These are phyloP conservation scores for Penicillium verhagenii DNA, from an alignment of 495 filamentous ascomycete genomes.

Conservation along the genomic window DNA sequence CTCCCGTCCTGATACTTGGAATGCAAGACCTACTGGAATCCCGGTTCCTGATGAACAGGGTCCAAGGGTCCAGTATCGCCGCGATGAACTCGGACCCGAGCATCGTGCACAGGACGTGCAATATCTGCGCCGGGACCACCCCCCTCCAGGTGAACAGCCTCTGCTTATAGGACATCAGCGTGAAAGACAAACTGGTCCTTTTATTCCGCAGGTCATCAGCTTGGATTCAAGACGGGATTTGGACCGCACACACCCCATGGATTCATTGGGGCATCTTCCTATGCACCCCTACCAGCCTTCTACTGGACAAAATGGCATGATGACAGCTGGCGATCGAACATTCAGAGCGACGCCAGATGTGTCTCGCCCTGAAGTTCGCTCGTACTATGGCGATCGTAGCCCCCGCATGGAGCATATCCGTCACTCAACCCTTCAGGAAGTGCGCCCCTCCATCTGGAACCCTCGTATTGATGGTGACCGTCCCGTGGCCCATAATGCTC, in stretches of 20 bases:
- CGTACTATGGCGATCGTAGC: constrained; percentile 22
- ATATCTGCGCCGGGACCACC: constrained; percentile 26
- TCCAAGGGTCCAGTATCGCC: constrained; percentile 20
- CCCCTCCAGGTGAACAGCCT: constrained; percentile 16
- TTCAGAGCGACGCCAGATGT: constrained; percentile 12
- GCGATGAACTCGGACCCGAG: constrained; percentile 19
- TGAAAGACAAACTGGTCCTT: constrained; percentile 13
- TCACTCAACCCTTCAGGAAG: constrained; percentile 9
- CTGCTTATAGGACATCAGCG: constrained; percentile 14
- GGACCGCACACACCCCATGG: constrained; percentile 17
- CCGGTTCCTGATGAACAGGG: constrained; percentile 13
- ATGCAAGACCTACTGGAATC: constrained; percentile 13
- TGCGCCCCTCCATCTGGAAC: constrained; percentile 11
- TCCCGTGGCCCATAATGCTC: constrained; percentile 13
- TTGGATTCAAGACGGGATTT: constrained; percentile 14
- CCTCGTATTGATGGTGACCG: constrained; percentile 15
- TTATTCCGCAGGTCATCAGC: constrained; percentile 7
- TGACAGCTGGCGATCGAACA: constrained; percentile 15
- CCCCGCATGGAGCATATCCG: constrained; percentile 13
- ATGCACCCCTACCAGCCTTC: constrained; percentile 7
- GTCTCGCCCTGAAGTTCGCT: constrained; percentile 12
- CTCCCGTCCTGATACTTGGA: constrained; percentile 11
- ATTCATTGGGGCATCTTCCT: constrained; percentile 13
- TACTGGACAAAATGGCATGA: constrained; percentile 14
- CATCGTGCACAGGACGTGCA: constrained; percentile 17